phyloP scores from a whole-genome alignment of 192 early-diverging fungal species.

The Spizellomyces punctatus region DNA sequence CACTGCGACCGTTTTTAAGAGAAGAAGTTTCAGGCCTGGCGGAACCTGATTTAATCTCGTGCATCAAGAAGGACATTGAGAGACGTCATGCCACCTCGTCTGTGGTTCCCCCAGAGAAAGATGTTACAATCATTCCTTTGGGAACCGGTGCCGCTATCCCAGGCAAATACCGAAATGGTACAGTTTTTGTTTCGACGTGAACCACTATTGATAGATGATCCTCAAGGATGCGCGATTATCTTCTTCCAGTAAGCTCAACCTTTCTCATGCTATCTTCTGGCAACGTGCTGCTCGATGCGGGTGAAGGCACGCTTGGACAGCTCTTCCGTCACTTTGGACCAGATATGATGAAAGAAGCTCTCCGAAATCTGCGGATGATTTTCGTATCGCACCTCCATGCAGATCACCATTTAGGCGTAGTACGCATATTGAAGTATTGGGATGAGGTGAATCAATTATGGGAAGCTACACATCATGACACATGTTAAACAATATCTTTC shows the following conservation, averaged over 20 bases:
- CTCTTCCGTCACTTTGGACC: constrained; percentile 74
- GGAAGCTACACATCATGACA: neutral
- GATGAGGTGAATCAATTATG: constrained; percentile 49
- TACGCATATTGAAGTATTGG: constrained; percentile 73
- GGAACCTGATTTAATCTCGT: neutral
- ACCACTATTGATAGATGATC: neutral
- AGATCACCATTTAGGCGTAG: constrained; percentile 92
- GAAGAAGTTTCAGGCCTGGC: no score
- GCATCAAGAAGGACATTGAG: no score
- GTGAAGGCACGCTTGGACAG: constrained; percentile 87
- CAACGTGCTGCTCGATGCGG: constrained; percentile 81
- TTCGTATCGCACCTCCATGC: constrained; percentile 98
- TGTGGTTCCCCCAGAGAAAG: constrained; percentile 7
- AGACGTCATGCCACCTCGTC: neutral
- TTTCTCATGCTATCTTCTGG: constrained; percentile 70
- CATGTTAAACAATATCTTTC: neutral
- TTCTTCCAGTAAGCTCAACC: constrained; percentile 73
- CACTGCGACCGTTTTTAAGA: constrained; percentile 7
- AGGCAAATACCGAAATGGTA: constrained; percentile 89
- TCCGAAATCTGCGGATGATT: constrained; percentile 66
- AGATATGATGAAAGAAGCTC: constrained; percentile 15
- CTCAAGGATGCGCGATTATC: neutral
- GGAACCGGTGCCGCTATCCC: constrained; percentile 92
- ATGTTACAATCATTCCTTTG: constrained; percentile 65
- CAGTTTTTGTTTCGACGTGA: neutral